Percentiles rank a stretch among this genome's conserved stretches.
Evolutionary conservation across 768 basidiomycete genomes (phyloP).

Genomic region (Mycena chlorophos): DNA sequence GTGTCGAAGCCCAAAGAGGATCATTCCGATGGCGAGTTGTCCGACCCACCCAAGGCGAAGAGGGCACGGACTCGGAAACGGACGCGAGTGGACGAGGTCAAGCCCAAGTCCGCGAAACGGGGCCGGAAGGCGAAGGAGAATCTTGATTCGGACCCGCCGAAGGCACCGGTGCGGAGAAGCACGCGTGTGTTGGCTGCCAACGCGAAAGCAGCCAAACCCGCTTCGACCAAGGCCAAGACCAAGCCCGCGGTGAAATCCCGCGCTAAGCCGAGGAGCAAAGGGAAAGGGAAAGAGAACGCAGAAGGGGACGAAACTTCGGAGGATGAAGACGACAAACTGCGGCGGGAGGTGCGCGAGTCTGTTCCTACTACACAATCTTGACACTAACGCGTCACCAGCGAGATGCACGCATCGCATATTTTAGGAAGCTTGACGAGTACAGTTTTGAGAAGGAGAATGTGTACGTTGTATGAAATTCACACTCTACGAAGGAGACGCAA

Average conservation of each 20-base stretch:
- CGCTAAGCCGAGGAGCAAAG: slow-evolving; percentile 13
- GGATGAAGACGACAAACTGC: slow-evolving; percentile 16
- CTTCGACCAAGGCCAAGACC: slow-evolving; percentile 4
- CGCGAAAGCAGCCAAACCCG: background rate
- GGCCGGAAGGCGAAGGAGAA: slow-evolving; percentile 17
- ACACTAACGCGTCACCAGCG: slow-evolving; percentile 32
- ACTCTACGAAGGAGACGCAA: too few relatives aligned
- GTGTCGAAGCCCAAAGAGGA: too few relatives aligned
- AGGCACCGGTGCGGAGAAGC: slow-evolving; percentile 1
- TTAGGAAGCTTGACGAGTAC: slow-evolving; percentile 52
- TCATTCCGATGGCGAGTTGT: too few relatives aligned
- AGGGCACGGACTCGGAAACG: slow-evolving; percentile 16
- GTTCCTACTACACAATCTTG: background rate
- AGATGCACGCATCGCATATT: slow-evolving; percentile 54
- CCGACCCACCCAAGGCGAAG: too few relatives aligned
- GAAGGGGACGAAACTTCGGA: slow-evolving; percentile 6
- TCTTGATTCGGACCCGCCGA: background rate
- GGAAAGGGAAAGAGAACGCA: slow-evolving; percentile 14
- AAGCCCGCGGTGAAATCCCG: background rate
- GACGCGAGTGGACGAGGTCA: background rate
- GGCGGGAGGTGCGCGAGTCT: slow-evolving; percentile 16
- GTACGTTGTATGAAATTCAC: slow-evolving; percentile 59
- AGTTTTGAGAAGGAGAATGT: slow-evolving; percentile 59
- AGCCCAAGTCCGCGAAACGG: slow-evolving; percentile 12
- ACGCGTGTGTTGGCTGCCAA: background rate